Evolutionary conservation across 2,329 filamentous ascomycete genomes (phyloP).

Genomic region (Fusarium pseudocircinatum): DNA sequence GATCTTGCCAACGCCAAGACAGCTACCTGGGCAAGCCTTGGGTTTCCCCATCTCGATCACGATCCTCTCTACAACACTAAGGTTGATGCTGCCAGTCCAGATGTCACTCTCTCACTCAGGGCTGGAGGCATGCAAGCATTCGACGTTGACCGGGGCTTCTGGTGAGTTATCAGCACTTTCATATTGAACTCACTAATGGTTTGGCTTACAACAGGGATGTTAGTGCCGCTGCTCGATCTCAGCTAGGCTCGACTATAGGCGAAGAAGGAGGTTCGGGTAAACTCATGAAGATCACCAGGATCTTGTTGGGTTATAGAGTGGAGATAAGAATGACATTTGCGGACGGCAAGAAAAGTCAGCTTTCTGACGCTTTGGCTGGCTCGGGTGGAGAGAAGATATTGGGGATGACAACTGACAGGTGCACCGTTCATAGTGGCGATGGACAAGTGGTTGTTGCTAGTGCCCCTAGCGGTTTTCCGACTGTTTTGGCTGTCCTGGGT

Average conservation of each 20-base stretch:
- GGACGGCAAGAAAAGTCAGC: neutral
- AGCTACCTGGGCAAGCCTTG: neutral
- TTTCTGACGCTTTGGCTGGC: neutral
- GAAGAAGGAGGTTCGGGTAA: neutral
- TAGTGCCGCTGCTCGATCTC: neutral
- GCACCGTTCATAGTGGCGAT: neutral
- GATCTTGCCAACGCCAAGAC: neutral
- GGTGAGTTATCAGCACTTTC: neutral
- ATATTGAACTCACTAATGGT: rapidly evolving
- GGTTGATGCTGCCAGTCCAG: rapidly evolving
- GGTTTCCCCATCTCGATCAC: neutral
- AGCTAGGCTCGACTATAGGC: neutral
- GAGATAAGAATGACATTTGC: neutral
- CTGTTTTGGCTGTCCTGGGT: neutral
- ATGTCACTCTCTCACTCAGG: neutral
- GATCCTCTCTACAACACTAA: neutral
- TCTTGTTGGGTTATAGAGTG: neutral
- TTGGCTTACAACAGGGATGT: neutral
- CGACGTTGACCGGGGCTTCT: neutral
- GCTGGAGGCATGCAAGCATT: neutral
- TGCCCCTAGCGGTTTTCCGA: neutral
- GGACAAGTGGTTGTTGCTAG: neutral
- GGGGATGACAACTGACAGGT: neutral
- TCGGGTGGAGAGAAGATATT: neutral
- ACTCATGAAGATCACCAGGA: neutral